Evolutionary conservation across 176 grass and related monocot species (phyloP).

Genomic region (Aegilops sharonensis): DNA sequence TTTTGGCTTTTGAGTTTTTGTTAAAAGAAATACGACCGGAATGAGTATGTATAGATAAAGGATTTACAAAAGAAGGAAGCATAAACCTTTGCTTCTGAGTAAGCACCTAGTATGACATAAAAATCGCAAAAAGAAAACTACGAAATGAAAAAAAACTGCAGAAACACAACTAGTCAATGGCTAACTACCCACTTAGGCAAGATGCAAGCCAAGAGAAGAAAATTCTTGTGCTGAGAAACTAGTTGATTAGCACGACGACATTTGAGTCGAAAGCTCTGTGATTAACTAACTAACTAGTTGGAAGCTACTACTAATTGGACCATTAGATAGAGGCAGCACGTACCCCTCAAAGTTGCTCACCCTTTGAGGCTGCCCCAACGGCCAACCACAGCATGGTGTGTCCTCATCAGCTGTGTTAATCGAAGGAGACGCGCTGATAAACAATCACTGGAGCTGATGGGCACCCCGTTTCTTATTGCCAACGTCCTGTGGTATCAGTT

Average conservation of each 20-base stretch:
- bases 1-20: not conserved
- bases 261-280: not conserved
- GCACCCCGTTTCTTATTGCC: not conserved
- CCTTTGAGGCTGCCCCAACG: constrained; percentile 30
- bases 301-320: constrained; percentile 10
- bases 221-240: not conserved
- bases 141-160: not conserved
- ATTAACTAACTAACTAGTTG: constrained; percentile 3
- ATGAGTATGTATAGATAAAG: not conserved
- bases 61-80: not conserved
- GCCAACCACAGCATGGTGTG: constrained; percentile 30
- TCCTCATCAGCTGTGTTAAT: constrained; percentile 28
- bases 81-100: not conserved
- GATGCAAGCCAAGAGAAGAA: not conserved
- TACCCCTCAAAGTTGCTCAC: constrained; percentile 30
- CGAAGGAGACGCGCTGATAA: constrained; percentile 26
- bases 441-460: not conserved
- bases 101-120: not conserved
- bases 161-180: not conserved
- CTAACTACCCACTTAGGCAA: not conserved
- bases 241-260: not conserved
- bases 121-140: too few relatives aligned
- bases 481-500: constrained; percentile 12
- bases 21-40: not conserved
- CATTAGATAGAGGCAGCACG: not conserved